Percentiles rank a stretch among this genome's conserved stretches.
These are phyloP conservation scores for Orbilia brochopaga DNA, from an alignment of 2,329 filamentous ascomycete genomes.

Conservation along the genomic window DNA sequence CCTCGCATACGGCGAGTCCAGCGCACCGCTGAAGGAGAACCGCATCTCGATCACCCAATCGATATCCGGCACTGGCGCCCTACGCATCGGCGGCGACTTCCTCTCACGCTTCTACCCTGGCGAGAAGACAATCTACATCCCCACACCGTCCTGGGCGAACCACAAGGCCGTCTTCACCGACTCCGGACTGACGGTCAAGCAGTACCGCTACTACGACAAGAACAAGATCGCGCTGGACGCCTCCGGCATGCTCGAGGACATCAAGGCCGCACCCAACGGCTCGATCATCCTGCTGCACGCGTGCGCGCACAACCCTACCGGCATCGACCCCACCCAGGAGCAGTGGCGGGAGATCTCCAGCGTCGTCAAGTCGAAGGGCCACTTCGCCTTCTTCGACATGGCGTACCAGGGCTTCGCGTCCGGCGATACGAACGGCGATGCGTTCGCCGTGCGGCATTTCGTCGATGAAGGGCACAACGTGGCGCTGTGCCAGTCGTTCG, in stretches of 20 bases:
- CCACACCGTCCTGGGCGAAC: slow-evolving; percentile 96
- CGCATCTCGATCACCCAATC: slow-evolving; percentile 58
- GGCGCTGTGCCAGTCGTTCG: slow-evolving; percentile 67
- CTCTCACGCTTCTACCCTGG: slow-evolving; percentile 85
- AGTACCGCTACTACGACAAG: slow-evolving; percentile 93
- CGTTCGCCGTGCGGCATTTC: slow-evolving; percentile 93
- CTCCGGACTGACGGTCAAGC: slow-evolving; percentile 75
- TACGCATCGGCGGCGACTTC: slow-evolving; percentile 93
- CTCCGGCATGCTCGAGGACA: slow-evolving; percentile 77
- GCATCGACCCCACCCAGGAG: slow-evolving; percentile 88
- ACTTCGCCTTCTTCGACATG: slow-evolving; percentile 98
- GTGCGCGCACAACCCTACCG: slow-evolving; percentile 97
- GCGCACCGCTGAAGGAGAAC: slow-evolving; percentile 80
- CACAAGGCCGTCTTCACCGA: slow-evolving; percentile 98
- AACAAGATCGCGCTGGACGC: slow-evolving; percentile 90
- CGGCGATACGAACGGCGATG: slow-evolving; percentile 81
- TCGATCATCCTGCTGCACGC: slow-evolving; percentile 91
- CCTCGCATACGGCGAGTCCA: slow-evolving; percentile 77
- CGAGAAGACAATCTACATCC: slow-evolving; percentile 82
- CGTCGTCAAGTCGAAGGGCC: slow-evolving; percentile 75
- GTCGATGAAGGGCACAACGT: slow-evolving; percentile 69
- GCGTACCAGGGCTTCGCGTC: slow-evolving; percentile 98
- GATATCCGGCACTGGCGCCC: slow-evolving; percentile 94
- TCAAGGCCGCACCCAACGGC: slow-evolving; percentile 74
- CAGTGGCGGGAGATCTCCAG: slow-evolving; percentile 92